Base-by-base conservation (phyloP, 2,329 filamentous ascomycete genomes). In the Fusarium hostae region DNA sequence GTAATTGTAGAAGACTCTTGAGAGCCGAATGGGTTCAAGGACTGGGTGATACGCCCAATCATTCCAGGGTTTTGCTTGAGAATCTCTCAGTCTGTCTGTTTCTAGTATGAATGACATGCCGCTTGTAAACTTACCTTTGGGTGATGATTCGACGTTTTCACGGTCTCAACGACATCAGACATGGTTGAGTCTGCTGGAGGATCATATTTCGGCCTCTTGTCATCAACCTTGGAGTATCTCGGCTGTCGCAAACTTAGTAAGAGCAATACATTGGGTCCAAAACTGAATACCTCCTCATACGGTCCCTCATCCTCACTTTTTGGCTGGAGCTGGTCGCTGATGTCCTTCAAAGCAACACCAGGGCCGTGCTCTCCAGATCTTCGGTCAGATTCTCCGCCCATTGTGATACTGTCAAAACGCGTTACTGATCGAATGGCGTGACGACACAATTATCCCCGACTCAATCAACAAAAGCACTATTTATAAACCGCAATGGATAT, bases 91-190 rank as follows among this genome's bases (percentile, higher is more conserved):
- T 9, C 6, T 39, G 22, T 9, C 6, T 39, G 12, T 28, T 2
- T 26, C 12, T 9, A 9, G 6, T 2, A n/a, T 52, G 2, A 4
- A 28, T 4, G 2, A 8, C 3, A 1, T 2, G 1, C 18, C 8
- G 6, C 12, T 39, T 28, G 16, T 24, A 2, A 15, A 20, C 50
- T 5, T n/a, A 40, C 50, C 34, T 52, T 40, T 6, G 12, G 12
- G 2, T n/a, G 9, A 28, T 28, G 9, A 12, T 18, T 3, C 1
- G 24, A 39, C 2, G 18, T 3, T 12, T 40, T 39, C 4, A 39
- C 20, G 1, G 50, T 28, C 20, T 40, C 50, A 15, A 22, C 18
- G 18, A 52, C 34, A 11, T 28, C 50, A 3, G 34, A 16, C 22
- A 39, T n/a, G 2, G 26, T 15, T 7, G 24, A n/a, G 9, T 37